Evolutionary conservation across 139 green algal species (phyloP).

Genomic region (Chlamydomonas incerta): DNA sequence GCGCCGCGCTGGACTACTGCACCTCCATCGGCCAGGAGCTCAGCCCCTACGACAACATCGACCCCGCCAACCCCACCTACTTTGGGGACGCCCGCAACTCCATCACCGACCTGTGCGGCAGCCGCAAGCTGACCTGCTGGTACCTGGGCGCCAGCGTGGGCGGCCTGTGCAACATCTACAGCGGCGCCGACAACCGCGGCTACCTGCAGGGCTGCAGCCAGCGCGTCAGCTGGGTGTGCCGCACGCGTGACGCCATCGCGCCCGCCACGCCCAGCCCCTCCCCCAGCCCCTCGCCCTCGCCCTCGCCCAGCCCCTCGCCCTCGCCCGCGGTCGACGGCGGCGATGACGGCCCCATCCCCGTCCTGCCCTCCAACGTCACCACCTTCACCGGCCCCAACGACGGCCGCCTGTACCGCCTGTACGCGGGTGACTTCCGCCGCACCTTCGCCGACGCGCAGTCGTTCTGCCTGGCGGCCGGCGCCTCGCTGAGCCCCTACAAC

Average conservation of each 20-base stretch:
- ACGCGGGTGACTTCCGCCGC: not conserved
- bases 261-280: too few relatives aligned
- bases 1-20: not conserved
- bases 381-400: not conserved
- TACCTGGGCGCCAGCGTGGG: not conserved
- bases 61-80: not conserved
- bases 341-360: not conserved
- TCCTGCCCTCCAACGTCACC: not conserved
- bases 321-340: not conserved
- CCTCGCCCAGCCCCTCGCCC: too few relatives aligned
- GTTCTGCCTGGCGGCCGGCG: too few relatives aligned
- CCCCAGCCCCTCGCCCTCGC: too few relatives aligned
- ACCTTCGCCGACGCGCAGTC: too few relatives aligned
- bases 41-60: not conserved
- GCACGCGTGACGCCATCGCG: not conserved
- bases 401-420: not conserved
- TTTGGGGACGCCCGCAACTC: not conserved
- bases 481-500: not conserved
- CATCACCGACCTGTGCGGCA: too few relatives aligned
- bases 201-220: not conserved
- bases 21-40: not conserved
- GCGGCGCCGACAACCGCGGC: not conserved
- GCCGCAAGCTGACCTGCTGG: not conserved
- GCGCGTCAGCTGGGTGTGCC: not conserved
- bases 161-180: not conserved